Evolutionary conservation across 768 basidiomycete genomes (phyloP).

Genomic region (Calvatia gigantea): DNA sequence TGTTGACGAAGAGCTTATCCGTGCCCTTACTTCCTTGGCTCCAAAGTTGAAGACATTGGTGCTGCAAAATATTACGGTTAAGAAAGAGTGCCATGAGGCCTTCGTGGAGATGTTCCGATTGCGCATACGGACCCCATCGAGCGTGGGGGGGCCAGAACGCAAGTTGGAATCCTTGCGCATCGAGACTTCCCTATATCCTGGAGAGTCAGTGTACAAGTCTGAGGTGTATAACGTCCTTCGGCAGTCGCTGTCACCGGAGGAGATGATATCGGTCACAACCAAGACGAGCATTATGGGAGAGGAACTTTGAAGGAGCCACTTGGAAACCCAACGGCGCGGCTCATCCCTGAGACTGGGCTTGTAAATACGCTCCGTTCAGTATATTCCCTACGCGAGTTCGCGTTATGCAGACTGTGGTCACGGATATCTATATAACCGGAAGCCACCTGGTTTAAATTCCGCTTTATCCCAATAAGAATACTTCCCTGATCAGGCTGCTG

Average conservation of each 20-base stretch:
- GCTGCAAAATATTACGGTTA: background rate
- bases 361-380: too few relatives aligned
- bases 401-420: too few relatives aligned
- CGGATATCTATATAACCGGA: too few relatives aligned
- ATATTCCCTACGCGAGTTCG: too few relatives aligned
- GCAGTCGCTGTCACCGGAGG: background rate
- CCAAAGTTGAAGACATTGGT: background rate
- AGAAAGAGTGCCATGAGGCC: background rate
- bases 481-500: too few relatives aligned
- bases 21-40: background rate
- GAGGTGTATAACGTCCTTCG: background rate
- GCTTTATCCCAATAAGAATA: too few relatives aligned
- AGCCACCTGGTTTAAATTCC: too few relatives aligned
- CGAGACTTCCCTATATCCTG: background rate
- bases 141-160: background rate
- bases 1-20: background rate
- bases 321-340: too few relatives aligned
- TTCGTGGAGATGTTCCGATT: constrained; percentile 1
- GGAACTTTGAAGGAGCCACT: background rate
- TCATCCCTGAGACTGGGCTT: too few relatives aligned
- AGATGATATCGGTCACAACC: background rate
- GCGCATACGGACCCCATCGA: background rate
- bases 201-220: background rate
- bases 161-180: background rate
- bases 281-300: background rate